Percentiles rank a stretch among this genome's conserved stretches.
Conservation (phyloP, 169 alveolate species). For the Eimeria nieschulzi region DNA sequence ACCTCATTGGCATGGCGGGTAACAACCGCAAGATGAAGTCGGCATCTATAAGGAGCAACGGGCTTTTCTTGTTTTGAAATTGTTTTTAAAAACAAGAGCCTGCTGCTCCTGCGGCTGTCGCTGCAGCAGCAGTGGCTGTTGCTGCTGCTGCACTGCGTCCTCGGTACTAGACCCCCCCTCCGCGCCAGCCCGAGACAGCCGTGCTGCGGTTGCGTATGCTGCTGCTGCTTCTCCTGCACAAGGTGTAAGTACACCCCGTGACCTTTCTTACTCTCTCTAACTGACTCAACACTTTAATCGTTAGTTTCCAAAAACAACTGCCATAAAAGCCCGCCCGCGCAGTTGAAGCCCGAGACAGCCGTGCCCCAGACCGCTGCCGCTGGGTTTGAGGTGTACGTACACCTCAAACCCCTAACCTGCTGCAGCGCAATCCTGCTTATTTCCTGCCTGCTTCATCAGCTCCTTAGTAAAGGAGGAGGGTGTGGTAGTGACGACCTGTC, state of each 20-base stretch:
- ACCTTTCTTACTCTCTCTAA: not conserved
- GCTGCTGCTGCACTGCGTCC: not conserved
- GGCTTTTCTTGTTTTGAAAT: not conserved
- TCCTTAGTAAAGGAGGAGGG: not conserved
- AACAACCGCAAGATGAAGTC: not conserved
- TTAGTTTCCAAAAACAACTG: not conserved
- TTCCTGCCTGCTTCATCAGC: not conserved
- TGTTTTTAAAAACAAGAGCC: not conserved
- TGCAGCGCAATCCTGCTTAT: not conserved
- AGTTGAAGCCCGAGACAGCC: slow-evolving; percentile 7
- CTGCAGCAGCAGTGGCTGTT: not conserved
- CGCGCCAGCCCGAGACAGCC: slow-evolving; percentile 19
- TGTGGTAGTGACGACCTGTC: not conserved
- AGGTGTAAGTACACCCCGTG: not conserved
- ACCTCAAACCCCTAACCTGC: not conserved
- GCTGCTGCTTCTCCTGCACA: not conserved
- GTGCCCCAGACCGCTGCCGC: slow-evolving; percentile 10
- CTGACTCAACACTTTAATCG: not conserved
- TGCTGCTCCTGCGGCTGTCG: not conserved
- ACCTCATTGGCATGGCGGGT: not conserved
- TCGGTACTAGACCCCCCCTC: slow-evolving; percentile 2
- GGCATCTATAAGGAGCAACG: not conserved
- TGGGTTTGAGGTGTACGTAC: not conserved
- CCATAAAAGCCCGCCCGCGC: not conserved
- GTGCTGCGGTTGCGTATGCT: not conserved